phyloP scores from a whole-genome alignment of 2,329 filamentous ascomycete species.

The Cladosporium sphaerospermum region DNA sequence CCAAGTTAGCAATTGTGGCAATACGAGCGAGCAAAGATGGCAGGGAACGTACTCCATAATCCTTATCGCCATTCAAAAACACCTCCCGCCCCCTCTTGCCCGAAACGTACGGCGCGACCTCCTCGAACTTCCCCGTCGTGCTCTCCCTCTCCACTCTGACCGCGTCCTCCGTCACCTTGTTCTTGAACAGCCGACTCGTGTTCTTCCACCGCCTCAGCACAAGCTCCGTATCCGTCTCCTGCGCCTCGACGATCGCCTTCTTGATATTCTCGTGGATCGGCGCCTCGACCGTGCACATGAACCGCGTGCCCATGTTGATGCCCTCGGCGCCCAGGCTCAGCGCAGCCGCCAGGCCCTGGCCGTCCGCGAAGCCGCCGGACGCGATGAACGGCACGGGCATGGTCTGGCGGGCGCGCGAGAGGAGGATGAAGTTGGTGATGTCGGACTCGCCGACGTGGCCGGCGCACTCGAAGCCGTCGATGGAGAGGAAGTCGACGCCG shows the following conservation, averaged over 20 bases:
- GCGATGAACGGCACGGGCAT: constrained; percentile 89
- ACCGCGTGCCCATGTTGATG: constrained; percentile 97
- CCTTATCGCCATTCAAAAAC: constrained; percentile 83
- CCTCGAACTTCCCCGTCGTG: constrained; percentile 77
- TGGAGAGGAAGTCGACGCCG: constrained; percentile 92
- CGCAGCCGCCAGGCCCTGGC: constrained; percentile 84
- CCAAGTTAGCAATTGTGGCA: neutral
- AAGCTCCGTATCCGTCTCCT: constrained; percentile 86
- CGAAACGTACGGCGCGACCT: constrained; percentile 80
- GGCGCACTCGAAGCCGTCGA: constrained; percentile 97
- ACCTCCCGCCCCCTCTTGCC: constrained; percentile 88
- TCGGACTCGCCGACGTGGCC: constrained; percentile 82
- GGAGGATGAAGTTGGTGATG: constrained; percentile 84
- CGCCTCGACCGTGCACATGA: constrained; percentile 92
- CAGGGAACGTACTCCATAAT: constrained; percentile 69
- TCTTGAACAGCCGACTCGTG: constrained; percentile 80
- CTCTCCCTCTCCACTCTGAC: constrained; percentile 79
- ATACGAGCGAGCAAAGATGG: neutral
- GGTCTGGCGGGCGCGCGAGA: constrained; percentile 76
- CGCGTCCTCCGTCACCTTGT: constrained; percentile 77
- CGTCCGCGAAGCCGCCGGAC: constrained; percentile 91
- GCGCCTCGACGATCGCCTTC: constrained; percentile 77
- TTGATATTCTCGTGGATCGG: constrained; percentile 94
- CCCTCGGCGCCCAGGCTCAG: constrained; percentile 84
- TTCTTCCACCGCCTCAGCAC: constrained; percentile 89